A percentile compares a stretch with the other conserved stretches of the same genome.
Conservation (phyloP, 768 basidiomycete genomes). For the Boletus eberwhitei region DNA sequence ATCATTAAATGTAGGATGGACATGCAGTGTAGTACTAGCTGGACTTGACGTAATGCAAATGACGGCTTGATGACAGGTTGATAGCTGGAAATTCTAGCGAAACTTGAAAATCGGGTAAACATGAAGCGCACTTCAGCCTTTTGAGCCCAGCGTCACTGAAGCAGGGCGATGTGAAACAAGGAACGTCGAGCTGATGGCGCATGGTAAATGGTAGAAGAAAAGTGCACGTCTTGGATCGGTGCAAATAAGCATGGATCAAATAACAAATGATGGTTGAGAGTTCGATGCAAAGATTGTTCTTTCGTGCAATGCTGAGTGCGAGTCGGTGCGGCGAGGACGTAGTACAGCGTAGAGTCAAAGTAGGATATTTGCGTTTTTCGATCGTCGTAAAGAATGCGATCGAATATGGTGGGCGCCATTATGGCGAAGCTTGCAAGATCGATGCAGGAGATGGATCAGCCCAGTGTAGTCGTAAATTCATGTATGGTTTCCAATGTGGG, state of each 20-base stretch:
- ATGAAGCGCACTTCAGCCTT: constrained; percentile 31
- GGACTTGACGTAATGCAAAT: constrained; percentile 27
- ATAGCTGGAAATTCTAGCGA: constrained; percentile 28
- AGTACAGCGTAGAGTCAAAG: constrained; percentile 20
- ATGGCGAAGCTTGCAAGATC: constrained; percentile 29
- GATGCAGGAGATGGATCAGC: constrained; percentile 27
- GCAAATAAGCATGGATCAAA: constrained; percentile 36
- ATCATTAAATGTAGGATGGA: constrained; percentile 20
- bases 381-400: constrained; percentile 24
- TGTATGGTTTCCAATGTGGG: constrained; percentile 23
- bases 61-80: constrained; percentile 14
- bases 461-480: constrained; percentile 22
- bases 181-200: constrained; percentile 24
- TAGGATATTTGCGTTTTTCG: constrained; percentile 25
- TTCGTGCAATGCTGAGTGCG: constrained; percentile 23
- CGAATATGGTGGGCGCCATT: constrained; percentile 18
- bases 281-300: constrained; percentile 36
- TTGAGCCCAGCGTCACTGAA: constrained; percentile 16
- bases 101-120: constrained; percentile 18
- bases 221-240: constrained; percentile 28
- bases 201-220: constrained; percentile 30
- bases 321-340: constrained; percentile 15
- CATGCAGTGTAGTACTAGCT: constrained; percentile 18
- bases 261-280: constrained; percentile 26
- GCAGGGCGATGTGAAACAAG: constrained; percentile 19